These are phyloP conservation scores for Oenanthe javanica DNA, from an alignment of 140 eudicot genomes.

Conservation along the genomic window DNA sequence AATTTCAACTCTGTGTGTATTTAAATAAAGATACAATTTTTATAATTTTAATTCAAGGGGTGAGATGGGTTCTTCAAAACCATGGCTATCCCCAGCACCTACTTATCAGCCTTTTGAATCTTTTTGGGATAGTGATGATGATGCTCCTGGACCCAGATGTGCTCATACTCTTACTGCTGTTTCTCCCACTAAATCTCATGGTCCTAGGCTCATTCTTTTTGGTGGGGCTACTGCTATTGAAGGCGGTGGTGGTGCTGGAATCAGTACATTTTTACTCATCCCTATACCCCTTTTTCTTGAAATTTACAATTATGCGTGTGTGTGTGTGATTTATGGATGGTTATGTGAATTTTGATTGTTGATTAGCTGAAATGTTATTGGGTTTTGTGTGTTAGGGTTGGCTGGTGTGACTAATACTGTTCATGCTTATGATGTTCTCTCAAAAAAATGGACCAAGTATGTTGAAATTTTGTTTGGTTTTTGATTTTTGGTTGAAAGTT, in stretches of 20 bases:
- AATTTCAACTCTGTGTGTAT: neutral
- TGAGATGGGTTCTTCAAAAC: constrained; percentile 57
- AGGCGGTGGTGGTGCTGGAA: constrained; percentile 77
- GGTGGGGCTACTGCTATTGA: constrained; percentile 99
- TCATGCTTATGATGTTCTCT: constrained; percentile 83
- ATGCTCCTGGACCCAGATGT: constrained; percentile 93
- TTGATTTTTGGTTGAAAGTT: neutral
- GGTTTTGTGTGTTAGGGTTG: constrained; percentile 47
- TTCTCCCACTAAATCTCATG: constrained; percentile 75
- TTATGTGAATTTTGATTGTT: constrained; percentile 69
- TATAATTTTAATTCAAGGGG: neutral
- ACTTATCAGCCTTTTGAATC: constrained; percentile 53
- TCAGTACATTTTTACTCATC: constrained; percentile 29
- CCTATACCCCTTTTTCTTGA: neutral
- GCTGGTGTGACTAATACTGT: constrained; percentile 94
- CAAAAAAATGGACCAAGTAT: constrained; percentile 88
- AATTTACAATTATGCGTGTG: neutral
- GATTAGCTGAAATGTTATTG: constrained; percentile 8
- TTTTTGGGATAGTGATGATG: constrained; percentile 82
- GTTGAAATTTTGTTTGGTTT: neutral
- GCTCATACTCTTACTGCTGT: constrained; percentile 91
- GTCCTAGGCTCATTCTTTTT: constrained; percentile 82
- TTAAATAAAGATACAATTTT: neutral
- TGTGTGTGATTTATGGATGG: neutral
- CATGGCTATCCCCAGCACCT: constrained; percentile 95